Evolutionary conservation across 2,329 filamentous ascomycete genomes (phyloP), one percentile per base, ranked within the genome.

Genomic region (Tolypocladium ophioglossoides): DNA sequence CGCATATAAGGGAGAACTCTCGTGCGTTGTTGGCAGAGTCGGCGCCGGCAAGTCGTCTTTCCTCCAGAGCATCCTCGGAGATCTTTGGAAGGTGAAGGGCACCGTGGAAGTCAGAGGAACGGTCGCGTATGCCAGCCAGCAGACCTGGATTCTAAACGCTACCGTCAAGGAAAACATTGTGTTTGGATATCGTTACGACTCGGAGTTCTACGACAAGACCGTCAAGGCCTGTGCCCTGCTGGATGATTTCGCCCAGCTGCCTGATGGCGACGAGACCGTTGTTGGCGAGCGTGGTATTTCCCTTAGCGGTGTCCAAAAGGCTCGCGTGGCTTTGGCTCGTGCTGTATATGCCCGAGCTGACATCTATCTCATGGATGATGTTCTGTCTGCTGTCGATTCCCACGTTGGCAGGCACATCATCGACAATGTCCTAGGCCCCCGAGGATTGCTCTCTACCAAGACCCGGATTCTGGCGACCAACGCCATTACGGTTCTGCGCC

Each of bases 281-380:
- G 95, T 99, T 39, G 94, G 94, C 55, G 95, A 99, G 73, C 86
- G 94, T 58, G 94, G 94, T 41, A 99, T 99, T 55, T 97, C 92
- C 2, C 76, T 99, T 27, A 96, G 91, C 58, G 92, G 92, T 60
- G 94, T 95, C 7, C 94, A 99, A 68, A 99, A 96, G 73, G 92
- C 94, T 54, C 88, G 94, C 58, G 79, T 99, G 57, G 92, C 91
- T 16, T 78, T 99, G 53, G 94, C 94, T 41, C 83, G 94, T 68
- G 92, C 95, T 34, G 94, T 99, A 1, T 99, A 99, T 66, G 91
- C 95, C 52, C 83, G 94, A 61, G 91, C 94, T n/a, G 95, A 99
- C 68, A 84, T 99, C 51, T 97, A 97, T 66, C 78, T 99, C 14
- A 78, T 99, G 12, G 94, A 99, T 62, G 94, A 99, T 67, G 88